Evolutionary conservation across 371 early-diverging fungal genomes (phyloP).

Genomic region (Coemansia sp.): DNA sequence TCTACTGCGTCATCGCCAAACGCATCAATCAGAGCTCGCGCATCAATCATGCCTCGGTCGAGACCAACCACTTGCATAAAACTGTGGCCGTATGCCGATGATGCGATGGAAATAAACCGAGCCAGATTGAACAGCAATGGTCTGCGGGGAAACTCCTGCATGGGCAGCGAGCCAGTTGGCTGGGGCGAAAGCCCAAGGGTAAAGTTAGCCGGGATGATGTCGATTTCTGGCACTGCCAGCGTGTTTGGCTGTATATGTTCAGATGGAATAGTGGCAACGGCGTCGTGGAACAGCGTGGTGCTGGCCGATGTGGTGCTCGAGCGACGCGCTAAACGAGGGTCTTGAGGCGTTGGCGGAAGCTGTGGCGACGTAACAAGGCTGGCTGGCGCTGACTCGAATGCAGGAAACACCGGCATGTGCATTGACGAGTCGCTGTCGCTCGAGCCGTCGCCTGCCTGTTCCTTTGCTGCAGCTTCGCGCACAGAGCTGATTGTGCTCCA

Average conservation of each 20-base stretch:
- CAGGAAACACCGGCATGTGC: neutral
- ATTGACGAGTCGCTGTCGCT: constrained; percentile 22
- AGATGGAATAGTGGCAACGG: neutral
- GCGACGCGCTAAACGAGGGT: neutral
- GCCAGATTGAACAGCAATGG: constrained; percentile 70
- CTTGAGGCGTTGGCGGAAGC: constrained; percentile 25
- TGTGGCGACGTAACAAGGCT: constrained; percentile 45
- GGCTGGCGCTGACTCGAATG: constrained; percentile 48
- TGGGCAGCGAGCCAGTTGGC: constrained; percentile 5
- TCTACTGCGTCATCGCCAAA: constrained; percentile 38
- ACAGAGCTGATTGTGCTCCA: constrained; percentile 22
- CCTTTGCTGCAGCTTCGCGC: constrained; percentile 24
- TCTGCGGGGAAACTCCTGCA: constrained; percentile 60
- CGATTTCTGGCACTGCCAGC: neutral
- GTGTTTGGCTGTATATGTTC: neutral
- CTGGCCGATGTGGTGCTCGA: neutral
- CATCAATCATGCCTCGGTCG: constrained; percentile 49
- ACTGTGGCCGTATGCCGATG: constrained; percentile 77
- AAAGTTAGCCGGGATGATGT: constrained; percentile 2
- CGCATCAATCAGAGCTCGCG: constrained; percentile 40
- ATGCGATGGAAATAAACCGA: constrained; percentile 75
- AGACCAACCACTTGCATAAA: constrained; percentile 84
- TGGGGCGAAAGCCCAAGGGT: neutral
- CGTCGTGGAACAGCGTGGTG: neutral
- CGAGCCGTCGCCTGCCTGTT: constrained; percentile 1